These are phyloP conservation scores for Eryngium alpinum DNA, from an alignment of 140 eudicot genomes.

Conservation along the genomic window DNA sequence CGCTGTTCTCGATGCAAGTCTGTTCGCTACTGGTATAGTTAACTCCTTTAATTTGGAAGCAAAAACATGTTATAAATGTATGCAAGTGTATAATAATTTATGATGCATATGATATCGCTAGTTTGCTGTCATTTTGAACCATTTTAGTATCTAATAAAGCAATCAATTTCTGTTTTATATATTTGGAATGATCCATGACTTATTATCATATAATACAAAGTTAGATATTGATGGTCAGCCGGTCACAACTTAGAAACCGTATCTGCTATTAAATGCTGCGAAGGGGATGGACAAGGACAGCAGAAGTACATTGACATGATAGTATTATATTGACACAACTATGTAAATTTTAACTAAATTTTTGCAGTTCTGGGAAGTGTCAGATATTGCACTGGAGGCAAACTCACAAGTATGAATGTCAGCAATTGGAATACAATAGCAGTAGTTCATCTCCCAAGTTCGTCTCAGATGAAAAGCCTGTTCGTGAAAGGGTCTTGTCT, in stretches of 20 bases:
- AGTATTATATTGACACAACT: neutral
- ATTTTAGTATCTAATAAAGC: neutral
- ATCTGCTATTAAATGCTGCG: neutral
- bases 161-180: neutral
- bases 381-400: constrained; percentile 91
- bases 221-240: neutral
- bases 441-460: constrained; percentile 36
- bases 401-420: constrained; percentile 82
- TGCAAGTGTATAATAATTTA: neutral
- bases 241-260: neutral
- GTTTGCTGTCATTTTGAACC: neutral
- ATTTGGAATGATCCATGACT: neutral
- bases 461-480: constrained; percentile 32
- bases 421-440: constrained; percentile 37
- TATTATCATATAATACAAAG: constrained; percentile 1
- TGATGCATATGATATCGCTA: neutral
- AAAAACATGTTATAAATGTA: neutral
- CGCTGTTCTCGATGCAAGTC: constrained; percentile 87
- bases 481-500: constrained; percentile 24
- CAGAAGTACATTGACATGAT: neutral
- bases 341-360: neutral
- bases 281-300: neutral
- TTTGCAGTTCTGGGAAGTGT: constrained; percentile 87
- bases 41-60: neutral
- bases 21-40: constrained; percentile 71